phyloP scores from a whole-genome alignment of 2,329 filamentous ascomycete genomes.

The Paracoccidioides brasiliensis region DNA sequence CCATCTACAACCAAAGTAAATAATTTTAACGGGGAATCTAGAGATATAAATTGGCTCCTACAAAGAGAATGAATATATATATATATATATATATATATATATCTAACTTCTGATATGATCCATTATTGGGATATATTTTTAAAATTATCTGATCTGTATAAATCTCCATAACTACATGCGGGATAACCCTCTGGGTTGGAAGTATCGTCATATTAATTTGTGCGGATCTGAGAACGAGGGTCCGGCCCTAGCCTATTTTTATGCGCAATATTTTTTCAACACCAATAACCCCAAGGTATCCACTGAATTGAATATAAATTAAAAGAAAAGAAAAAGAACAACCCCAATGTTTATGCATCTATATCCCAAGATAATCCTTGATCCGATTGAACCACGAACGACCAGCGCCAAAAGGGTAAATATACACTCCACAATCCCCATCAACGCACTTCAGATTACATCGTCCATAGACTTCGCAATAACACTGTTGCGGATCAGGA shows the following conservation, averaged over 20 bases:
- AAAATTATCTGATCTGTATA: too few species aligned
- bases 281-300: too few species aligned
- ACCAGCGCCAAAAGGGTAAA: conserved; percentile 1
- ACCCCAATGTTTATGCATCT: neutral
- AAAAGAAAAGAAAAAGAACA: neutral
- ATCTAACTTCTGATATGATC: neutral
- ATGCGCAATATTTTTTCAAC: too few species aligned
- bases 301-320: neutral
- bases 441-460: conserved; percentile 11
- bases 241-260: too few species aligned
- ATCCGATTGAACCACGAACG: conserved; percentile 1
- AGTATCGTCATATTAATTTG: too few species aligned
- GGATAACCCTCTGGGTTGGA: too few species aligned
- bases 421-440: conserved; percentile 3
- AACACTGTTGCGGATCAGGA: conserved; percentile 12
- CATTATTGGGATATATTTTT: too few species aligned
- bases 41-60: neutral
- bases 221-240: too few species aligned
- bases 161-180: too few species aligned
- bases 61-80: neutral
- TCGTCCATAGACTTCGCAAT: conserved; percentile 16
- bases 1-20: too few species aligned
- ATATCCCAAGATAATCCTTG: conserved; percentile 3
- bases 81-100: neutral
- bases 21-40: neutral